Conservation (phyloP, 2,329 filamentous ascomycete genomes). For the Mycocentrospora acerina region DNA sequence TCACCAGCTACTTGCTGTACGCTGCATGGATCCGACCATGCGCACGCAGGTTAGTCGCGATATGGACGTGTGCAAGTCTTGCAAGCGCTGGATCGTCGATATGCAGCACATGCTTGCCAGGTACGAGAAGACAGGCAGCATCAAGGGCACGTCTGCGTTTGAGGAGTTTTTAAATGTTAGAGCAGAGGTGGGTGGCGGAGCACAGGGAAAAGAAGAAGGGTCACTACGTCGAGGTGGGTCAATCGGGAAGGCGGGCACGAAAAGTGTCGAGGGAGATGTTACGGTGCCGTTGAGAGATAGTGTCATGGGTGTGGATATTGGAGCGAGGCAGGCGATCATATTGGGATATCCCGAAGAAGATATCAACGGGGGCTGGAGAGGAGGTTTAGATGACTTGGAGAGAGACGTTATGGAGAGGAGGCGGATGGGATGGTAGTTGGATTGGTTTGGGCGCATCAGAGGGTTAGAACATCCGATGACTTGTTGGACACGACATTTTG, state of each 20-base stretch:
- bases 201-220: no score
- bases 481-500: no score
- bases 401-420: conserved; percentile 1
- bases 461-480: no score
- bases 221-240: background rate
- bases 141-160: conserved; percentile 32
- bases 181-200: conserved; percentile 17
- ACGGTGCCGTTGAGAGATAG: conserved; percentile 22
- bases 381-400: conserved; percentile 16
- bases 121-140: conserved; percentile 33
- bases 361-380: conserved; percentile 8
- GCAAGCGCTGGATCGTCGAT: conserved; percentile 25
- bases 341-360: conserved; percentile 21
- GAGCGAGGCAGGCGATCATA: conserved; percentile 28
- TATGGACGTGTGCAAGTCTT: conserved; percentile 34
- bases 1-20: conserved; percentile 25
- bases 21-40: conserved; percentile 19
- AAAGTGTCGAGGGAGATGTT: conserved; percentile 18
- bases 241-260: conserved; percentile 19
- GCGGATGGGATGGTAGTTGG: background rate
- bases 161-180: conserved; percentile 31
- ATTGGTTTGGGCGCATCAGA: no score
- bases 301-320: conserved; percentile 10
- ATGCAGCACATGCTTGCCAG: conserved; percentile 35
- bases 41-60: conserved; percentile 24